A percentile compares a stretch with the other conserved stretches of the same genome.
These are phyloP conservation scores for Coccinonectria pachysandricola DNA, from an alignment of 2,329 filamentous ascomycete genomes.

Conservation along the genomic window DNA sequence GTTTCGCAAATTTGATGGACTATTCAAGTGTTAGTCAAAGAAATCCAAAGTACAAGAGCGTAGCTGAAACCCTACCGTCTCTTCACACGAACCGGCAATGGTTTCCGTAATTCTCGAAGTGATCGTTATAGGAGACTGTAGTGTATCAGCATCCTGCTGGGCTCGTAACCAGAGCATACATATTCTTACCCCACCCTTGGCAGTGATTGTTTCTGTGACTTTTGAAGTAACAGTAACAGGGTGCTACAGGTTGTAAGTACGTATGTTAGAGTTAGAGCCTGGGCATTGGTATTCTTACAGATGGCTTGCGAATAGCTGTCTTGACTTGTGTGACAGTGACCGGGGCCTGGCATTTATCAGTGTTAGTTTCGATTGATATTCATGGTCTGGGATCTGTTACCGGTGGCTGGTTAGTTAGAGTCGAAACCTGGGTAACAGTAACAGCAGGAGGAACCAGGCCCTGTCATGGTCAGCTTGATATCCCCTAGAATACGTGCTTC, in stretches of 20 bases:
- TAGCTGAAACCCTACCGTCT: too few species aligned
- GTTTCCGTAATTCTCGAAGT: constrained; percentile 21
- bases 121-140: constrained; percentile 19
- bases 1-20: too few species aligned
- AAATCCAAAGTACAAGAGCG: too few species aligned
- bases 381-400: constrained; percentile 1
- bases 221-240: constrained; percentile 13
- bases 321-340: constrained; percentile 6
- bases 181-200: constrained; percentile 4
- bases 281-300: not conserved
- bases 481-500: not conserved
- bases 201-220: constrained; percentile 5
- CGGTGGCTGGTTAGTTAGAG: constrained; percentile 4
- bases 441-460: constrained; percentile 5
- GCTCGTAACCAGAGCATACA: not conserved
- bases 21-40: too few species aligned
- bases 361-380: not conserved
- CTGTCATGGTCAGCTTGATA: constrained; percentile 1
- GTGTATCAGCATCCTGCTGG: constrained; percentile 19
- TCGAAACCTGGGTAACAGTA: constrained; percentile 9
- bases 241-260: constrained; percentile 3
- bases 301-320: constrained; percentile 5
- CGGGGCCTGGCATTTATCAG: constrained; percentile 2
- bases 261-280: constrained; percentile 1
- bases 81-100: constrained; percentile 8